Conservation (phyloP, 805 yeast species). For the Kodamaea kakaduensis region DNA sequence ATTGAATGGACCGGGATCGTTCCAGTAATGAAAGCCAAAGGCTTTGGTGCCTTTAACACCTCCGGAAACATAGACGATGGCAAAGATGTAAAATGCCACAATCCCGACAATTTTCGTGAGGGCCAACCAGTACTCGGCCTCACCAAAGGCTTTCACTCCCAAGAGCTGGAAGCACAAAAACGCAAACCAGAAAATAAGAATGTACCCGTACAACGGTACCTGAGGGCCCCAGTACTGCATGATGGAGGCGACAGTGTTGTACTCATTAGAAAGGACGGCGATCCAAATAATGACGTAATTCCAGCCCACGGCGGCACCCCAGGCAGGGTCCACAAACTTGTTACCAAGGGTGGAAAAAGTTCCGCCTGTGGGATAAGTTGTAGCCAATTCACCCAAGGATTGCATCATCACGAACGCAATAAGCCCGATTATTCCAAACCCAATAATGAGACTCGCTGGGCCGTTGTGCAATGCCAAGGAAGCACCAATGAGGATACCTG, state of each 20-base stretch:
- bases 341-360: conserved; percentile 52
- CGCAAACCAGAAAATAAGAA: conserved; percentile 48
- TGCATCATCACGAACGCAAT: conserved; percentile 54
- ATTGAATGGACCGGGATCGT: conserved; percentile 40
- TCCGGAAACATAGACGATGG: conserved; percentile 45
- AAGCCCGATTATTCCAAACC: conserved; percentile 51
- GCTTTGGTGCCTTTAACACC: conserved; percentile 36
- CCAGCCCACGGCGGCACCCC: conserved; percentile 55
- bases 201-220: conserved; percentile 54
- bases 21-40: conserved; percentile 43
- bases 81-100: conserved; percentile 47
- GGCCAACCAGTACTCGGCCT: conserved; percentile 52
- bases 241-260: conserved; percentile 49
- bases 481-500: conserved; percentile 53
- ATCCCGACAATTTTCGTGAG: conserved; percentile 45
- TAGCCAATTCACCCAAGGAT: conserved; percentile 53
- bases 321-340: conserved; percentile 49
- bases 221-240: conserved; percentile 47
- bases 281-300: conserved; percentile 54
- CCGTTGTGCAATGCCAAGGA: conserved; percentile 48
- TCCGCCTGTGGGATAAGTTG: conserved; percentile 48
- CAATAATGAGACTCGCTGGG: conserved; percentile 50
- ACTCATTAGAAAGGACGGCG: conserved; percentile 52
- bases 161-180: conserved; percentile 49
- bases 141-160: conserved; percentile 54